Percentiles rank a stretch among this genome's conserved stretches.
Conservation (phyloP, 2,329 filamentous ascomycete species). For the Colletotrichum sp. region DNA sequence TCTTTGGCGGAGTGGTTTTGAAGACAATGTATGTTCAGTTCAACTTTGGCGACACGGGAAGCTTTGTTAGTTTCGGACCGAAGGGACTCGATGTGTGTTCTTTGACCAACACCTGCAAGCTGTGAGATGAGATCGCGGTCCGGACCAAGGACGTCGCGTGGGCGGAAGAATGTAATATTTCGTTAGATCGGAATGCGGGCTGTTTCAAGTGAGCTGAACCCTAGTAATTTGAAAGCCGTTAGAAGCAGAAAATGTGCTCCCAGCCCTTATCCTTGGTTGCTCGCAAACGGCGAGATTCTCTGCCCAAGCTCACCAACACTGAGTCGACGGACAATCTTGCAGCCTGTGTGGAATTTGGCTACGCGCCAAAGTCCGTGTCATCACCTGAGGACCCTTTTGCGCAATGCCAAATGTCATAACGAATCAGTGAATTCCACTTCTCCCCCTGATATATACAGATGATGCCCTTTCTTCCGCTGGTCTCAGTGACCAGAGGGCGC, state of each 20-base stretch:
- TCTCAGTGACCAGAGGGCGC: background rate
- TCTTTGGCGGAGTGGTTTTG: slow-evolving; percentile 81
- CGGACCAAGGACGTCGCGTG: background rate
- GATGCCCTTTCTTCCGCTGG: background rate
- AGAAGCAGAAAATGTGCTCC: background rate
- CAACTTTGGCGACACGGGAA: slow-evolving; percentile 1
- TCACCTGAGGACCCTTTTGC: background rate
- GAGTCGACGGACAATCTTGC: background rate
- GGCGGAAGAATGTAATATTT: background rate
- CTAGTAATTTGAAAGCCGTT: background rate
- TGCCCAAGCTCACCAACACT: background rate
- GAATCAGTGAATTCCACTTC: slow-evolving; percentile 12
- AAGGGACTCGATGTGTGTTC: slow-evolving; percentile 11
- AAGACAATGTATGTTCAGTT: slow-evolving; percentile 71
- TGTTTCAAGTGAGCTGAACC: background rate
- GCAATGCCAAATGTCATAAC: background rate
- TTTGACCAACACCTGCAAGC: background rate
- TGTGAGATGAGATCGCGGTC: background rate
- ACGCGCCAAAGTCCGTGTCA: background rate
- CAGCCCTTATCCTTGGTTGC: background rate
- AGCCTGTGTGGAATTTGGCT: background rate
- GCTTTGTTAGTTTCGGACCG: slow-evolving; percentile 5
- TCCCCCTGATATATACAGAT: slow-evolving; percentile 16
- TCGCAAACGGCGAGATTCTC: background rate
- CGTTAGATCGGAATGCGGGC: background rate